Evolutionary conservation across 2,329 filamentous ascomycete species (phyloP), one percentile per base, ranked within the genome.

Genomic region (Xylaria arbuscula): DNA sequence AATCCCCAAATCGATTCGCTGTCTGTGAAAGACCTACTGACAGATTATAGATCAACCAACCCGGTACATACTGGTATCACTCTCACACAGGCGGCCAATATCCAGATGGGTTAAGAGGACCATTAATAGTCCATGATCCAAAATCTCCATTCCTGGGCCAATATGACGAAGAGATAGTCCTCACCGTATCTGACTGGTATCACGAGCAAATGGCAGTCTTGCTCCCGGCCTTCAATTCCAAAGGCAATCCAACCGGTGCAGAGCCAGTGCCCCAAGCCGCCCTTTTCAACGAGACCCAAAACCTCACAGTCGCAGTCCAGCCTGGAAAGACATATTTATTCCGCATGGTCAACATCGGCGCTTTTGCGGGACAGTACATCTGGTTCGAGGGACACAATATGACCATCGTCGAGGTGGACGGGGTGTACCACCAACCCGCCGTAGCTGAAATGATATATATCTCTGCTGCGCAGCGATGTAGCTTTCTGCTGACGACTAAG

Each of bases 51-150:
- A 78, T 86, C 63, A 76, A 88, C 57, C 90, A 93, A 81, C 85
- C 89, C 0, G 92, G 92, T 34, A 92, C 91, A 0, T 94, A 93
- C 78, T 94, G 92, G 92, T 94, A 94, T 72, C 91, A 93, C 77
- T 91, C 89, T 4, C 91, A 93, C 76, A 84, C 85, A 24, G 83
- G 84, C 69, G 89, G 86, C 28, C 90, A 92, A 76, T 93, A 92
- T 70, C 90, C 90, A 1, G 91, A 93, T 76, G 91, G 91, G 11
- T 82, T 92, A 6, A 84, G 90, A 24, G 89, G 85, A 0, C 85
- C 90, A 0, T 79, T 92, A 38, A 86, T 92, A 62, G 82, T 92
- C 22, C 87, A 91, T 58, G 90, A 93, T 74, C 85, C 85, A 1
- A 76, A 86, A 0, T 81, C 83, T n/a, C 89, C 89, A 0, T 90